Evolutionary conservation across 768 basidiomycete species (phyloP), one percentile per base, ranked within the genome.

Genomic region (Amyloporia xantha): DNA sequence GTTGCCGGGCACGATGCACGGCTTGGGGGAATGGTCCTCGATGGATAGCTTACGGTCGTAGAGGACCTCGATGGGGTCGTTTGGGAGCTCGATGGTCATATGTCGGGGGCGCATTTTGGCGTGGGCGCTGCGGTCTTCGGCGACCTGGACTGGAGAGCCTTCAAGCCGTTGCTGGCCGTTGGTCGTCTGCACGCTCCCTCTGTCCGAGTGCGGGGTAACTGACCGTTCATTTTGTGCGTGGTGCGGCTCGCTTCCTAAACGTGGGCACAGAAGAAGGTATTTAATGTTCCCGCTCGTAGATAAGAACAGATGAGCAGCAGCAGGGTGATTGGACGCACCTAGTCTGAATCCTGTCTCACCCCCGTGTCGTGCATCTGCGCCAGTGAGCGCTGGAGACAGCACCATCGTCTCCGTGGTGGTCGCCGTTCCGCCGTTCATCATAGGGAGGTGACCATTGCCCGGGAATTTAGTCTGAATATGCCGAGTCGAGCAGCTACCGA

Each of bases 1-100:
- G 54, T 66, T 66, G 26, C 64, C 65, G 13, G 65, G 59, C 20
- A 65, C 54, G 53, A 66, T 62, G 56, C 60, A 61, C 24, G 65
- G 61, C 47, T 61, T 62, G 24, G 58, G 59, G 13, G 63, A 58
- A 41, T 61, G 50, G 47, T 55, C 55, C 44, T 54, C 59, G 44
- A 59, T 42, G 21, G 59, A 41, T 46, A 58, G 54, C 49, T 58
- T 59, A 48, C 48, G 53, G 45, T 51, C 57, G 54, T 43, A 59
- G 21, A 58, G 57, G 25, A 57, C 45, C 37, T 54, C 52, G 30
- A 58, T 44, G 37, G 48, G 45, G 21, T 42, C 53, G 21, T 21
- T 20, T 26, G 49, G 47, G 37, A 54, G 54, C 44, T 54, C 55
- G 49, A 54, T 54, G 47, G 53, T 48, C 47, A 54, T 49, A 30